Conservation (phyloP, 2,329 filamentous ascomycete genomes). For the Verticillium albo-atrum region DNA sequence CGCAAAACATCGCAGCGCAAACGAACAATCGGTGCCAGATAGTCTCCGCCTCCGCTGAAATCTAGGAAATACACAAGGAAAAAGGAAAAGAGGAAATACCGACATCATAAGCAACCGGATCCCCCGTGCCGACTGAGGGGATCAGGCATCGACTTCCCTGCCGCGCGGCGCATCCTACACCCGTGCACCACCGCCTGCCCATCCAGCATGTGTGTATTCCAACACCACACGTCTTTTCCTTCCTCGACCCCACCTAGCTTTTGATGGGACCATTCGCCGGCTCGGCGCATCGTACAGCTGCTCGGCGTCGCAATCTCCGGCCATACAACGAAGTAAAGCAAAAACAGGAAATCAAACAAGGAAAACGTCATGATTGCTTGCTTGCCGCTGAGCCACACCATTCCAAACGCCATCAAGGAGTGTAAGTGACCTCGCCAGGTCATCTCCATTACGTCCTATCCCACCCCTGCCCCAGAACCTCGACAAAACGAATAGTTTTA, state of each 20-base stretch:
- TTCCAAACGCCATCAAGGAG: slow-evolving; percentile 12
- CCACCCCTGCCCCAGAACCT: neutral
- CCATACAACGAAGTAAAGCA: neutral
- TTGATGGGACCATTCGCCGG: slow-evolving; percentile 1
- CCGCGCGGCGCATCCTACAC: neutral
- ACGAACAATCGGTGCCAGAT: neutral
- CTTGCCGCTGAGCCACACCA: neutral
- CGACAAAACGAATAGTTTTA: neutral
- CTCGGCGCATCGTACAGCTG: slow-evolving; percentile 10
- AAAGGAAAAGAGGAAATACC: slow-evolving; percentile 1
- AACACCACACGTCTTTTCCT: neutral
- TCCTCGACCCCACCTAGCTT: slow-evolving; percentile 2
- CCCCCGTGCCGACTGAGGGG: neutral
- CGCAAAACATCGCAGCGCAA: neutral
- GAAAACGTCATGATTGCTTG: slow-evolving; percentile 6
- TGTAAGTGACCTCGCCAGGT: slow-evolving; percentile 8
- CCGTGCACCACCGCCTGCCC: neutral
- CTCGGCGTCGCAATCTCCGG: slow-evolving; percentile 5
- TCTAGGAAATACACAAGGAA: neutral
- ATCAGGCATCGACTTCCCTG: neutral
- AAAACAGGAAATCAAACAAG: slow-evolving; percentile 5
- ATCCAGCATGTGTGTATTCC: slow-evolving; percentile 4
- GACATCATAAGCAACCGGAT: neutral
- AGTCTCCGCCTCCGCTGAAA: neutral
- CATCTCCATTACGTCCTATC: slow-evolving; percentile 6